Evolutionary conservation across 2,329 filamentous ascomycete species (phyloP).

Genomic region (Aspergillus fumigatus): DNA sequence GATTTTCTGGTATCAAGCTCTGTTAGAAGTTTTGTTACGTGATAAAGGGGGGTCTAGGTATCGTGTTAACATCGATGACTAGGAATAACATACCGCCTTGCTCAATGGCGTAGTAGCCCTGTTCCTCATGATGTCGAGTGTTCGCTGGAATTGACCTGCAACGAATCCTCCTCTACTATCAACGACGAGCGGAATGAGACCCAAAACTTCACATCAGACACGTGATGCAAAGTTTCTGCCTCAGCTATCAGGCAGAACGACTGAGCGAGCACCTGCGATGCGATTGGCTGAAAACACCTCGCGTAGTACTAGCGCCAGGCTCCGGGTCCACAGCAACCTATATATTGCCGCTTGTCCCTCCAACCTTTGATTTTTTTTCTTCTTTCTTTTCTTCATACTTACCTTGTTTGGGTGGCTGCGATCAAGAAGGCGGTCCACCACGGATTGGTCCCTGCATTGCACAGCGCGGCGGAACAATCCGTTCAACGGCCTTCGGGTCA

Average conservation of each 20-base stretch:
- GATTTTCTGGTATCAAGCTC: constrained; percentile 62
- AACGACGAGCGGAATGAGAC: constrained; percentile 27
- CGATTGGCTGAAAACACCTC: constrained; percentile 19
- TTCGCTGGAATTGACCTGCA: constrained; percentile 6
- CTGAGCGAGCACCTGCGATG: neutral
- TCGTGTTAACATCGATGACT: neutral
- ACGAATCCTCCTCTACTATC: constrained; percentile 3
- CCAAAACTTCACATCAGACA: constrained; percentile 31
- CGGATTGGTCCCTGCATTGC: constrained; percentile 53
- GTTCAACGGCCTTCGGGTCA: constrained; percentile 48
- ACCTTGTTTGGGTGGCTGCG: constrained; percentile 47
- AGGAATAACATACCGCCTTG: constrained; percentile 32
- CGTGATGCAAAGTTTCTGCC: constrained; percentile 20
- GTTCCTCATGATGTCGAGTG: constrained; percentile 40
- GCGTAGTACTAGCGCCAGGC: constrained; percentile 26
- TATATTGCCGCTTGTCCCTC: constrained; percentile 23
- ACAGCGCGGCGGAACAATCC: constrained; percentile 50
- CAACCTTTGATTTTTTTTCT: constrained; percentile 24
- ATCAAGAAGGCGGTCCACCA: constrained; percentile 45
- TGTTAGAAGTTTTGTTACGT: neutral
- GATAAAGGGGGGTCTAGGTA: neutral
- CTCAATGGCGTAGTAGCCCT: constrained; percentile 40
- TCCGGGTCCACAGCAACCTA: constrained; percentile 11
- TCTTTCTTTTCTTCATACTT: constrained; percentile 49
- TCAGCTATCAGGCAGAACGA: constrained; percentile 7